A percentile compares a stretch with the other conserved stretches of the same genome.
These are phyloP conservation scores for Trametes hirsuta DNA, from an alignment of 1,284 basidiomycete genomes.

Conservation along the genomic window DNA sequence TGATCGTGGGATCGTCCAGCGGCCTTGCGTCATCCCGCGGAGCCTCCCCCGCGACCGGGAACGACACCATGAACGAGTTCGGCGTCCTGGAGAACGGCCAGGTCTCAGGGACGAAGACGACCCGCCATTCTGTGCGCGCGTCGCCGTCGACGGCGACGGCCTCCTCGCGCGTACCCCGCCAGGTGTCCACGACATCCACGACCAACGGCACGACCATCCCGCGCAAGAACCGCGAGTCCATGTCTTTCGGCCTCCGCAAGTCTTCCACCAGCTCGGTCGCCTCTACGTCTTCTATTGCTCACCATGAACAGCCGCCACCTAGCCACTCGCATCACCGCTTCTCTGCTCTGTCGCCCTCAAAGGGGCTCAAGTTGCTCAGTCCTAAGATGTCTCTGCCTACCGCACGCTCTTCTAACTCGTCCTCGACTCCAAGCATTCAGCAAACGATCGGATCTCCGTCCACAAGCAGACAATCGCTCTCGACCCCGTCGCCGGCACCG, in stretches of 20 bases:
- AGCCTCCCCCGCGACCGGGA: slow-evolving; percentile 57
- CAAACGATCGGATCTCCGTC: slow-evolving; percentile 66
- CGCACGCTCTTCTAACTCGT: slow-evolving; percentile 53
- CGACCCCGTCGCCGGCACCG: slow-evolving; percentile 79
- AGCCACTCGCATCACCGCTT: slow-evolving; percentile 59
- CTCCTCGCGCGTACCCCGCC: slow-evolving; percentile 64
- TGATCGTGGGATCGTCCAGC: slow-evolving; percentile 48
- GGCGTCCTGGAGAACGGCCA: slow-evolving; percentile 71
- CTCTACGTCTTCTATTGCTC: slow-evolving; percentile 58
- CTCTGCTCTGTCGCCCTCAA: slow-evolving; percentile 81
- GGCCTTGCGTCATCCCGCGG: slow-evolving; percentile 57
- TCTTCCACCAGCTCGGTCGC: slow-evolving; percentile 77
- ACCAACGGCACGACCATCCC: slow-evolving; percentile 48
- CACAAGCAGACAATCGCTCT: slow-evolving; percentile 74
- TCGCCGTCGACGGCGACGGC: slow-evolving; percentile 49
- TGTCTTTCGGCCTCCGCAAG: slow-evolving; percentile 78
- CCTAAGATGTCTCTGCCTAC: slow-evolving; percentile 72
- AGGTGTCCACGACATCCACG: slow-evolving; percentile 55
- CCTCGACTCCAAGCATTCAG: slow-evolving; percentile 52
- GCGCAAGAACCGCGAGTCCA: slow-evolving; percentile 77
- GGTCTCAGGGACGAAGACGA: slow-evolving; percentile 40
- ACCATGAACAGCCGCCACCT: slow-evolving; percentile 31
- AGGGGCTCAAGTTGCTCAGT: slow-evolving; percentile 75
- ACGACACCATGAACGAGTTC: slow-evolving; percentile 69
- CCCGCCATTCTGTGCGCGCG: slow-evolving; percentile 52